These are phyloP conservation scores for Thyridium curvatum DNA, from an alignment of 2,329 filamentous ascomycete species.

Conservation along the genomic window DNA sequence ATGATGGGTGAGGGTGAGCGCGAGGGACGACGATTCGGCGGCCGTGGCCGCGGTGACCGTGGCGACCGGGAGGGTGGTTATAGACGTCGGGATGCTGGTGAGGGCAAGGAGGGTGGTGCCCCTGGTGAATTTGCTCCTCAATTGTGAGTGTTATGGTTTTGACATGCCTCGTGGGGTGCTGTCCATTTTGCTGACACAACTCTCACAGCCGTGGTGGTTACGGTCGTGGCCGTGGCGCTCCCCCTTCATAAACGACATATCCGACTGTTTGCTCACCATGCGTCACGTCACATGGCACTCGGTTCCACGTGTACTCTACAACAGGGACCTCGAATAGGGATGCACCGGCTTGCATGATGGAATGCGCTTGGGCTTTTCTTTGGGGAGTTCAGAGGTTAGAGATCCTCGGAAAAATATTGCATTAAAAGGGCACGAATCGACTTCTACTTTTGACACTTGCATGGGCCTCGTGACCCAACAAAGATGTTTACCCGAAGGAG, in stretches of 20 bases:
- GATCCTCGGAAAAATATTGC: constrained; percentile 23
- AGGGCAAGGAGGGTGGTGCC: constrained; percentile 86
- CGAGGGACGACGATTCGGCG: constrained; percentile 75
- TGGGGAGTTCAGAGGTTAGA: constrained; percentile 24
- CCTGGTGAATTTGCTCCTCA: constrained; percentile 87
- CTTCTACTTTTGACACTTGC: constrained; percentile 6
- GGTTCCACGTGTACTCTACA: background rate
- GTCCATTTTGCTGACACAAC: constrained; percentile 24
- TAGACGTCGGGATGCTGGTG: constrained; percentile 80
- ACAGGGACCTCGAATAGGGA: constrained; percentile 2
- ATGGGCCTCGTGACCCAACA: constrained; percentile 8
- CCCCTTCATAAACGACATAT: constrained; percentile 50
- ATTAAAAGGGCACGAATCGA: constrained; percentile 12
- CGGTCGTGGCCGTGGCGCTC: constrained; percentile 81
- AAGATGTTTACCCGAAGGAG: constrained; percentile 2
- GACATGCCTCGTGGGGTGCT: background rate
- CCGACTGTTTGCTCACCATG: constrained; percentile 3
- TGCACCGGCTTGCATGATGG: constrained; percentile 18
- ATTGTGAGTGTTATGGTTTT: constrained; percentile 53
- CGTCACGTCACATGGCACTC: background rate
- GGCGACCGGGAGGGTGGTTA: constrained; percentile 82
- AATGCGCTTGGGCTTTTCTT: constrained; percentile 20
- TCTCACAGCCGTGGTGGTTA: constrained; percentile 69
- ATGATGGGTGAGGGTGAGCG: constrained; percentile 87
- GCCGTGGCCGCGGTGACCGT: constrained; percentile 61